These are phyloP conservation scores for Bjerkandera adusta DNA, from an alignment of 1,284 basidiomycete genomes.

Conservation along the genomic window DNA sequence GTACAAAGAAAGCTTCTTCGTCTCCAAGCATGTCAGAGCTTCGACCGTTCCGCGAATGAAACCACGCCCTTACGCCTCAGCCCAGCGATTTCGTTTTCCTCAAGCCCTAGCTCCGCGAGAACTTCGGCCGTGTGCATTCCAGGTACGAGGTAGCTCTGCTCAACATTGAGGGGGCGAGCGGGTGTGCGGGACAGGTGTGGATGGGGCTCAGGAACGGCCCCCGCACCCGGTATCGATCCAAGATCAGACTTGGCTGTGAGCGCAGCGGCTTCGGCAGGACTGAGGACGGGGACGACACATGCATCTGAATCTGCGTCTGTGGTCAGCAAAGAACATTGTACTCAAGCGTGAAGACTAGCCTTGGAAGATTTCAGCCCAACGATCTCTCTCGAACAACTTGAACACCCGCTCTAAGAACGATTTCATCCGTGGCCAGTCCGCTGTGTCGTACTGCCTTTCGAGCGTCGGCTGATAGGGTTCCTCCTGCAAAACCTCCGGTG, in stretches of 20 bases:
- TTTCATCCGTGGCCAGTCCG: slow-evolving; percentile 59
- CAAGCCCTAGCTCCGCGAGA: slow-evolving; percentile 19
- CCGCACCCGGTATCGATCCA: not conserved
- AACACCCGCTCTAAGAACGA: slow-evolving; percentile 67
- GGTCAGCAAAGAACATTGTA: slow-evolving; percentile 1
- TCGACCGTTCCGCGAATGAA: slow-evolving; percentile 3
- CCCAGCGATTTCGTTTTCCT: slow-evolving; percentile 11
- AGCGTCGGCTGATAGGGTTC: slow-evolving; percentile 42
- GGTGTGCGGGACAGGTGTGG: slow-evolving; percentile 41
- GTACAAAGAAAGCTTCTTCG: no score
- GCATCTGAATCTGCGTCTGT: slow-evolving; percentile 61
- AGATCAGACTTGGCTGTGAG: slow-evolving; percentile 28
- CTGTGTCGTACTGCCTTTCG: slow-evolving; percentile 47
- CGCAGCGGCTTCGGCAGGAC: slow-evolving; percentile 54
- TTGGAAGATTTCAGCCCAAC: slow-evolving; percentile 69
- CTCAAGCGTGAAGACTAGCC: slow-evolving; percentile 36
- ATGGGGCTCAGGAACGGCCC: slow-evolving; percentile 45
- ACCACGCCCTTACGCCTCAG: slow-evolving; percentile 20
- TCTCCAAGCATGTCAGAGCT: not conserved
- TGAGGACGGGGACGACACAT: slow-evolving; percentile 75
- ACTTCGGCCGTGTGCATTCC: slow-evolving; percentile 53
- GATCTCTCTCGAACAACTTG: slow-evolving; percentile 54
- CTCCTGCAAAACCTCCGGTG: slow-evolving; percentile 31
- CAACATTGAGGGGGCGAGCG: slow-evolving; percentile 2
- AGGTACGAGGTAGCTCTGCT: slow-evolving; percentile 30